A percentile compares a stretch with the other conserved stretches of the same genome.
These are phyloP conservation scores for Paramecium tetraurelia DNA, from an alignment of 73 alveolate genomes.

Conservation along the genomic window DNA sequence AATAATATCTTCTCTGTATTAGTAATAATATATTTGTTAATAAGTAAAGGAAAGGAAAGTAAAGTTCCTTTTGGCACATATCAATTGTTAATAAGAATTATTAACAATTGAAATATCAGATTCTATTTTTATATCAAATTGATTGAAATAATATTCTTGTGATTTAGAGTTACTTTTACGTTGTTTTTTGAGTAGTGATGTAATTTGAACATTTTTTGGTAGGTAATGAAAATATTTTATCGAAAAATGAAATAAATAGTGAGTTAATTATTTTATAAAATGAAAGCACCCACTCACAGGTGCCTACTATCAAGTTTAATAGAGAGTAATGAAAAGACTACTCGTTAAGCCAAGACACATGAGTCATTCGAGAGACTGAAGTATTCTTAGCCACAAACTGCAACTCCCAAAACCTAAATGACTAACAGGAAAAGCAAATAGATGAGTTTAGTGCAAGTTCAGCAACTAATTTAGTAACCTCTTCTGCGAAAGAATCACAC, in stretches of 20 bases:
- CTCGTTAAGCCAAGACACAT: background rate
- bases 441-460: background rate
- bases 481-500: background rate
- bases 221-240: background rate
- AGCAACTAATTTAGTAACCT: background rate
- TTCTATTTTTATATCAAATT: background rate
- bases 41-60: background rate
- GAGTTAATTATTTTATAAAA: background rate
- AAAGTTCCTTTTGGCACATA: background rate
- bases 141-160: background rate
- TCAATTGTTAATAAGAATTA: background rate
- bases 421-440: conserved; percentile 4
- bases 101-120: no score
- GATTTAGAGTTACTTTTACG: background rate
- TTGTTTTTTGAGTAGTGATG: background rate
- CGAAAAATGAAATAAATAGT: background rate
- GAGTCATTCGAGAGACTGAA: conserved; percentile 7
- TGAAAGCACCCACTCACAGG: conserved; percentile 1
- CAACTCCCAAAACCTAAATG: conserved; percentile 15
- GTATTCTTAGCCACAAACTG: background rate
- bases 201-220: background rate
- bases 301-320: background rate
- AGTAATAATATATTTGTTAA: no score
- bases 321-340: conserved; percentile 8
- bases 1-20: no score